Percentiles rank a stretch among this genome's conserved stretches.
These are phyloP conservation scores for Aspergillaceae sp. DNA, from an alignment of 2,329 filamentous ascomycete species.

Conservation along the genomic window DNA sequence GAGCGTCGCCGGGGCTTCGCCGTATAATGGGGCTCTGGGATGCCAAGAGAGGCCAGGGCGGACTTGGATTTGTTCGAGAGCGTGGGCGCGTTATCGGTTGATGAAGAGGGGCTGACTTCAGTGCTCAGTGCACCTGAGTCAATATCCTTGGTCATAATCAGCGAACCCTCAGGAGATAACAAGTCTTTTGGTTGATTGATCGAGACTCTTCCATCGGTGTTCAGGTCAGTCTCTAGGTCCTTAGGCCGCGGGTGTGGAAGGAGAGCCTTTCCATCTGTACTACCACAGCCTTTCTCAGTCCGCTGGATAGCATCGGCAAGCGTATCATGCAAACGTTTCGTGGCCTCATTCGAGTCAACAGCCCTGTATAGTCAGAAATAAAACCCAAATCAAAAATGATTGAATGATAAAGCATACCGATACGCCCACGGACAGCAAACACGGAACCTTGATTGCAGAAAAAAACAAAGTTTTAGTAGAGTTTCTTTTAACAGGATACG, in stretches of 20 bases:
- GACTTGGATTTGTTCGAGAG: conserved; percentile 25
- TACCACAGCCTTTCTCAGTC: conserved; percentile 20
- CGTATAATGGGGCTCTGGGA: conserved; percentile 41
- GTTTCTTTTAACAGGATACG: conserved; percentile 12
- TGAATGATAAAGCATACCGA: conserved; percentile 15
- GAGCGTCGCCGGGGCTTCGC: conserved; percentile 43
- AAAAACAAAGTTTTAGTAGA: conserved; percentile 1
- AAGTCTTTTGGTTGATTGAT: conserved; percentile 3
- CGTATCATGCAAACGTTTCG: conserved; percentile 28
- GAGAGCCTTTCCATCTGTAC: conserved; percentile 16
- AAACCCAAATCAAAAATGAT: not conserved
- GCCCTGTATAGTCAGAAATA: conserved; percentile 13
- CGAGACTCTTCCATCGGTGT: not conserved
- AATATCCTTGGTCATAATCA: conserved; percentile 10
- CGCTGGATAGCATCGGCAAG: conserved; percentile 26
- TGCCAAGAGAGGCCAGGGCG: conserved; percentile 36
- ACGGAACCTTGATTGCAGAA: conserved; percentile 36
- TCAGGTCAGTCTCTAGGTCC: conserved; percentile 8
- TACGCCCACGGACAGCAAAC: conserved; percentile 47
- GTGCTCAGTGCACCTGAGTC: conserved; percentile 6
- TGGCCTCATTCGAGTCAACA: conserved; percentile 29
- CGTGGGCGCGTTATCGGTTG: conserved; percentile 18
- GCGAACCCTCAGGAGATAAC: conserved; percentile 10
- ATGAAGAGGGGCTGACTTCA: conserved; percentile 8
- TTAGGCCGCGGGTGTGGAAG: conserved; percentile 17